Percentiles rank a stretch among this genome's conserved stretches.
phyloP scores from a whole-genome alignment of 306 rosid genomes.

The Clitoria ternatea region DNA sequence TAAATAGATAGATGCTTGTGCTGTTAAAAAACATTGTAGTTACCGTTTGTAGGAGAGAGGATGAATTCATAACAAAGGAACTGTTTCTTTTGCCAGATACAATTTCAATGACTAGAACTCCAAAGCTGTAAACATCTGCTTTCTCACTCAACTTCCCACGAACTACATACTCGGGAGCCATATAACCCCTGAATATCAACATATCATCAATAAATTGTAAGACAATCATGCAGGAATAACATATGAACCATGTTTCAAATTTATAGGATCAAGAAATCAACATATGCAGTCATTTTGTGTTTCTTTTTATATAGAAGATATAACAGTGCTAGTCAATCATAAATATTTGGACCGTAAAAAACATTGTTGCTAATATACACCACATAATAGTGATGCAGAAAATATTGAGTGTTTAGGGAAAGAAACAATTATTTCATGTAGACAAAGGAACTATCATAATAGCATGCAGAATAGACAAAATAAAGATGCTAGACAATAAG shows the following conservation, averaged over 20 bases:
- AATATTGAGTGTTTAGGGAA: not conserved
- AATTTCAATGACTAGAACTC: constrained; percentile 58
- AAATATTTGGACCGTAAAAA: not conserved
- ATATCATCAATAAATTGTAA: not conserved
- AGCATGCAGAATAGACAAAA: not conserved
- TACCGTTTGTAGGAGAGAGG: constrained; percentile 39
- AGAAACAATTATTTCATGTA: not conserved
- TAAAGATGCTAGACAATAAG: not conserved
- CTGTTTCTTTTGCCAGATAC: constrained; percentile 53
- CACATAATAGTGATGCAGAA: not conserved
- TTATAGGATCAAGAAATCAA: not conserved
- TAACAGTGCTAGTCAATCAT: not conserved
- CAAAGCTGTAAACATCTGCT: constrained; percentile 77
- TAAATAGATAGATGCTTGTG: no score
- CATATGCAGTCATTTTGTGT: not conserved
- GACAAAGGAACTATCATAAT: not conserved
- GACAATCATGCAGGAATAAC: not conserved
- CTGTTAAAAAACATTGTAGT: not conserved
- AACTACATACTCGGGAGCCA: constrained; percentile 75
- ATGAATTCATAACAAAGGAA: constrained; percentile 22
- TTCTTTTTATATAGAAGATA: not conserved
- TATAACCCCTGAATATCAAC: constrained; percentile 51
- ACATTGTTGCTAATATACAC: not conserved
- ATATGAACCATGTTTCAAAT: not conserved
- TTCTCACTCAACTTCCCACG: constrained; percentile 63